phyloP scores from a whole-genome alignment of 192 early-diverging fungal species.

The Backusella circina region DNA sequence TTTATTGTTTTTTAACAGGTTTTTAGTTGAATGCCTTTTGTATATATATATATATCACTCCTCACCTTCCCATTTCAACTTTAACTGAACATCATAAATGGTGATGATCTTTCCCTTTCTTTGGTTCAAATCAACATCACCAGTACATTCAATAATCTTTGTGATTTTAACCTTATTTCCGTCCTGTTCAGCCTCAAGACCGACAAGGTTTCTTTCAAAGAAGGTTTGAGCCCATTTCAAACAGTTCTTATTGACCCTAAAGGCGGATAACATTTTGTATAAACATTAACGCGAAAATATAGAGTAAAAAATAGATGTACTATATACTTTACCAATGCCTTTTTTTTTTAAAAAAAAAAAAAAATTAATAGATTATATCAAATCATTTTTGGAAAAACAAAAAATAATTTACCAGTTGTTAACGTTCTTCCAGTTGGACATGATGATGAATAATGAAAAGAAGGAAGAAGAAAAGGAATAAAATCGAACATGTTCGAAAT shows the following conservation, averaged over 20 bases:
- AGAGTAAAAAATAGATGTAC: neutral
- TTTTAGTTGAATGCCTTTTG: neutral
- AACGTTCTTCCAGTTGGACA: slow-evolving; percentile 75
- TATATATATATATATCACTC: neutral
- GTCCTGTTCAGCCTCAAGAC: slow-evolving; percentile 47
- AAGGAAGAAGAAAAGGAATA: slow-evolving; percentile 11
- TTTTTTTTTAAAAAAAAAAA: slow-evolving; percentile 4
- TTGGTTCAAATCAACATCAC: slow-evolving; percentile 93
- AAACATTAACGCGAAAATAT: neutral
- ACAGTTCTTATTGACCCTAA: slow-evolving; percentile 92
- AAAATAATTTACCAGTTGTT: slow-evolving; percentile 57
- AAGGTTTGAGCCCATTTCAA: slow-evolving; percentile 87
- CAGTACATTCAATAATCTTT: slow-evolving; percentile 63
- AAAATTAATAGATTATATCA: neutral
- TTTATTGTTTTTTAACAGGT: neutral
- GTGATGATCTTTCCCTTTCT: slow-evolving; percentile 95
- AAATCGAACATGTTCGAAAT: neutral
- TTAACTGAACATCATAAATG: slow-evolving; percentile 86
- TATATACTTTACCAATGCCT: slow-evolving; percentile 43
- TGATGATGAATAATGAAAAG: slow-evolving; percentile 13
- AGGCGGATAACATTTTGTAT: neutral
- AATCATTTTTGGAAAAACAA: neutral
- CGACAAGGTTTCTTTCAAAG: slow-evolving; percentile 62
- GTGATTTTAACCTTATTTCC: slow-evolving; percentile 56
- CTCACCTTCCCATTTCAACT: slow-evolving; percentile 65